Conservation (phyloP, 1,139 yeast genomes). For the Protomyces inouyei region DNA sequence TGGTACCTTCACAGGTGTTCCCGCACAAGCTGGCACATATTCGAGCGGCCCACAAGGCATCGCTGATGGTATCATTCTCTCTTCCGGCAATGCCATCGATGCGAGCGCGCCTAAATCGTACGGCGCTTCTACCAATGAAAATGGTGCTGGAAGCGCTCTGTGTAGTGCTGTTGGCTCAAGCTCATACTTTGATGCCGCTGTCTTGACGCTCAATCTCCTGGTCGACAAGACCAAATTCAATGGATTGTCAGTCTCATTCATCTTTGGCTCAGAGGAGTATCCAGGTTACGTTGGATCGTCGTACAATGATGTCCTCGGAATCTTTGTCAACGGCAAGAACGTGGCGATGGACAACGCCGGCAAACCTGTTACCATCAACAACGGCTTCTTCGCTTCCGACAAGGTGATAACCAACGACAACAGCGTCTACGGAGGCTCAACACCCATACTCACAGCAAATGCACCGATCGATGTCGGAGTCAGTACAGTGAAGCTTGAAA, state of each 20-base stretch:
- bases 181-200: background rate
- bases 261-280: background rate
- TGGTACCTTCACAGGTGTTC: background rate
- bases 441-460: background rate
- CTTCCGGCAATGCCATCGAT: background rate
- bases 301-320: background rate
- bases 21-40: background rate
- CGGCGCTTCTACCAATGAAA: background rate
- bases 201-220: background rate
- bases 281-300: background rate
- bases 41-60: background rate
- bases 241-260: background rate
- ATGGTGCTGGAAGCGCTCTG: background rate
- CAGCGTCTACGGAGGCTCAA: background rate
- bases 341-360: background rate
- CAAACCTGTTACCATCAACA: conserved; percentile 2
- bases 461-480: background rate
- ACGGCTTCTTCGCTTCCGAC: background rate
- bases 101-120: background rate
- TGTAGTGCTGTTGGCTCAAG: background rate
- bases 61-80: background rate
- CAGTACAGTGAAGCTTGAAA: background rate
- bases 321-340: background rate
- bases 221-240: background rate
- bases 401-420: background rate